These are phyloP conservation scores for Phlyctochytrium bullatum DNA, from an alignment of 192 early-diverging fungal species.

Conservation along the genomic window DNA sequence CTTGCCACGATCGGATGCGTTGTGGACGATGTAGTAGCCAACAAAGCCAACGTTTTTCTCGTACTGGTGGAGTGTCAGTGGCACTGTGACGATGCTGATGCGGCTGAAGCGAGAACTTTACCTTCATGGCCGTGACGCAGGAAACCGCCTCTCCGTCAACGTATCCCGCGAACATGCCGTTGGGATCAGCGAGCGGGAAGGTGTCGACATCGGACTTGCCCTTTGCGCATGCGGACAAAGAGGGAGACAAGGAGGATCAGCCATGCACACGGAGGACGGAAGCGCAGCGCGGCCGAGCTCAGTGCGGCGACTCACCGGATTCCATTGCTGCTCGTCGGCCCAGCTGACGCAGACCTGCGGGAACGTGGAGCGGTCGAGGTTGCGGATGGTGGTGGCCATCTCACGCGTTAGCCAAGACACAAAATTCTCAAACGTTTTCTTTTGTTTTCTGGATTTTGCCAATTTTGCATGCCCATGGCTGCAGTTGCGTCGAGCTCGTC, in stretches of 20 bases:
- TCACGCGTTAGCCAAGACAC: background rate
- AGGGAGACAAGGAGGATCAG: background rate
- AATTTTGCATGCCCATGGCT: too few relatives aligned
- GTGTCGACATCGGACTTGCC: background rate
- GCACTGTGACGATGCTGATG: too few relatives aligned
- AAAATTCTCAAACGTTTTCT: background rate
- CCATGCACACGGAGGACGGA: background rate
- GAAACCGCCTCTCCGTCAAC: background rate
- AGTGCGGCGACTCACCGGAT: background rate
- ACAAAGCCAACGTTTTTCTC: background rate
- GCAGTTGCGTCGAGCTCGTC: too few relatives aligned
- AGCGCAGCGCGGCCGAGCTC: too few relatives aligned
- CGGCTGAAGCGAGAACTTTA: background rate
- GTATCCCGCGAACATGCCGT: background rate
- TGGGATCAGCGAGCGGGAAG: constrained; percentile 1
- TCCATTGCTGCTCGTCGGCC: constrained; percentile 6
- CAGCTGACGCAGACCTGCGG: background rate
- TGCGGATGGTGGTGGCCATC: background rate
- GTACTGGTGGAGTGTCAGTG: too few relatives aligned
- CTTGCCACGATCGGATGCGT: background rate
- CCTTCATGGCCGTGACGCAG: constrained; percentile 4
- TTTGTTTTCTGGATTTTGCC: background rate
- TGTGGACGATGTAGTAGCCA: background rate
- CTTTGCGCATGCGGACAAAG: background rate
- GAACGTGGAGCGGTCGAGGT: background rate